Conservation (phyloP, 2,329 filamentous ascomycete genomes). For the Aspergillus fumigatus region DNA sequence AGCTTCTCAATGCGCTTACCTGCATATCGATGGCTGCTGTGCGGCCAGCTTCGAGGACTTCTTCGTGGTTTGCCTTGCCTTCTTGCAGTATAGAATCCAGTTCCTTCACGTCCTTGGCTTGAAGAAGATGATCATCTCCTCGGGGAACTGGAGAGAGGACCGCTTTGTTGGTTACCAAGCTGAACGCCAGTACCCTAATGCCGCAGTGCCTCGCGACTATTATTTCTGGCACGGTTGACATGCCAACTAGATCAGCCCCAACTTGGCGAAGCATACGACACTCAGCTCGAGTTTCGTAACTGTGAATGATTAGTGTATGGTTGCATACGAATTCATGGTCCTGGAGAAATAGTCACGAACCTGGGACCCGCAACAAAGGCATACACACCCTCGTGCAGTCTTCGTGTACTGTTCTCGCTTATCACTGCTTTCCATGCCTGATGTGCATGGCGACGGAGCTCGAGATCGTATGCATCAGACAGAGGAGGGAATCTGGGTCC, state of each 20-base stretch:
- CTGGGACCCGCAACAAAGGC: slow-evolving; percentile 61
- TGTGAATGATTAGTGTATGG: slow-evolving; percentile 18
- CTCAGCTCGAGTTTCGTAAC: slow-evolving; percentile 62
- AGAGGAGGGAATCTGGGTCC: slow-evolving; percentile 60
- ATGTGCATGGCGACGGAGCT: slow-evolving; percentile 55
- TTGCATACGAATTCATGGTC: neutral
- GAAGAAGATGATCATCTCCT: slow-evolving; percentile 54
- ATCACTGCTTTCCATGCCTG: slow-evolving; percentile 51
- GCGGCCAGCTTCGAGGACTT: slow-evolving; percentile 59
- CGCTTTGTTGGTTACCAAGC: slow-evolving; percentile 62
- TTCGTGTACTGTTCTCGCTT: slow-evolving; percentile 44
- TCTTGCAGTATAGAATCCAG: slow-evolving; percentile 53
- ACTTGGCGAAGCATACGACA: slow-evolving; percentile 57
- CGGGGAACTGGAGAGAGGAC: slow-evolving; percentile 56
- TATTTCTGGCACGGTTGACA: slow-evolving; percentile 67
- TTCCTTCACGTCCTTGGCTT: slow-evolving; percentile 47
- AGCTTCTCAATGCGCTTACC: slow-evolving; percentile 29
- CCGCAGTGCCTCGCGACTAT: slow-evolving; percentile 61
- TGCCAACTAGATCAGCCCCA: slow-evolving; percentile 65
- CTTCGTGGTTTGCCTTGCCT: slow-evolving; percentile 61
- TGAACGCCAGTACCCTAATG: slow-evolving; percentile 61
- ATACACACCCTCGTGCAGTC: slow-evolving; percentile 62
- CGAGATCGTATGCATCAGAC: slow-evolving; percentile 63
- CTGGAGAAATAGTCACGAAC: slow-evolving; percentile 33
- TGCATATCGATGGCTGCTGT: slow-evolving; percentile 61